Percentiles rank a stretch among this genome's conserved stretches.
phyloP scores from a whole-genome alignment of 345 rosid genomes.

The Hibiscus syriacus region DNA sequence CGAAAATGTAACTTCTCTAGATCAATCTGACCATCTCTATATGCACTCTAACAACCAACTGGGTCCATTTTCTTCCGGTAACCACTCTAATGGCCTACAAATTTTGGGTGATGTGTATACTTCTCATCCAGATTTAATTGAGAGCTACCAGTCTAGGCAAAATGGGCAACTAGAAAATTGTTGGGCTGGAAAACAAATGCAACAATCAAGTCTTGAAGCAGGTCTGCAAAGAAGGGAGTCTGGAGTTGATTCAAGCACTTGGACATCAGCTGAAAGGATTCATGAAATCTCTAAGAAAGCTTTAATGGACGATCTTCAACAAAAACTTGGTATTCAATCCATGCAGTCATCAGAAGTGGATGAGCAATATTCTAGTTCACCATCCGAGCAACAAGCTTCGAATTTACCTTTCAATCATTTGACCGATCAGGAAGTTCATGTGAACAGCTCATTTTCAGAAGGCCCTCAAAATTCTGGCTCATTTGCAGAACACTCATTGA shows the following conservation, averaged over 20 bases:
- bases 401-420: conserved; percentile 16
- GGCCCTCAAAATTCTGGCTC: conserved; percentile 27
- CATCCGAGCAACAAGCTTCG: conserved; percentile 15
- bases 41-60: conserved; percentile 18
- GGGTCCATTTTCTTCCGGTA: conserved; percentile 20
- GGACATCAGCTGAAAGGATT: conserved; percentile 16
- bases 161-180: conserved; percentile 20
- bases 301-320: conserved; percentile 27
- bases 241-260: conserved; percentile 19
- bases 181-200: conserved; percentile 26
- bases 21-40: conserved; percentile 13
- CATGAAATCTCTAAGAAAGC: conserved; percentile 28
- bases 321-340: conserved; percentile 28
- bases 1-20: conserved; percentile 21
- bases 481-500: conserved; percentile 21
- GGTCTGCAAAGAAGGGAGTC: conserved; percentile 16
- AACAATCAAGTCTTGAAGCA: conserved; percentile 16
- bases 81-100: conserved; percentile 7
- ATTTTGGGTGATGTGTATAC: conserved; percentile 21
- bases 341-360: conserved; percentile 12
- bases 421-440: conserved; percentile 25
- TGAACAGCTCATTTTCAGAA: conserved; percentile 18
- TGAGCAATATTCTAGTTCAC: conserved; percentile 13
- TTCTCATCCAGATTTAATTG: conserved; percentile 17
- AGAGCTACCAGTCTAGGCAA: conserved; percentile 8